phyloP scores from a whole-genome alignment of 129 eudicot species.

The carrot (Daucus carota) region DNA sequence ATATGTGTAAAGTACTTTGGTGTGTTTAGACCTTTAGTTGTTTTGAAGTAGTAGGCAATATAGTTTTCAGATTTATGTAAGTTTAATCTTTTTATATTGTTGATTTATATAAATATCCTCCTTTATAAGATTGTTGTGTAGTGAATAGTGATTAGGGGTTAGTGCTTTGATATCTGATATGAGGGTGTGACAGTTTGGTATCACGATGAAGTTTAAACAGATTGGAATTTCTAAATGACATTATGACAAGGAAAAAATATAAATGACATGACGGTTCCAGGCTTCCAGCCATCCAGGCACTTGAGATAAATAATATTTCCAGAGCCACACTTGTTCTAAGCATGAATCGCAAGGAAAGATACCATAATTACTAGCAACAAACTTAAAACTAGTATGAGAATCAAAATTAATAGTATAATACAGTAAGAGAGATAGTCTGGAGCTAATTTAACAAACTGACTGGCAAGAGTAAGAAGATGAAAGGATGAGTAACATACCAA shows the following conservation, averaged over 20 bases:
- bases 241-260: not conserved
- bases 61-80: too few species aligned
- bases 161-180: too few species aligned
- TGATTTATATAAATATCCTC: too few species aligned
- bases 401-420: not conserved
- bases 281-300: too few species aligned
- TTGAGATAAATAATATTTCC: not conserved
- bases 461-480: not conserved
- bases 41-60: too few species aligned
- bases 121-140: too few species aligned
- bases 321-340: not conserved
- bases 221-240: not conserved
- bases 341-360: not conserved
- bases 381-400: not conserved
- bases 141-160: too few species aligned
- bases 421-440: not conserved
- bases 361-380: not conserved
- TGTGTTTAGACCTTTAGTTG: too few species aligned
- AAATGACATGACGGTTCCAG: not conserved
- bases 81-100: too few species aligned
- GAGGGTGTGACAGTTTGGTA: too few species aligned
- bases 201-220: not conserved
- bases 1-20: too few species aligned
- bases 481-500: constrained; percentile 39
- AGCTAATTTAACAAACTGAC: not conserved